phyloP scores from a whole-genome alignment of 805 yeast genomes.

The Blastobotrys mokoenaii region DNA sequence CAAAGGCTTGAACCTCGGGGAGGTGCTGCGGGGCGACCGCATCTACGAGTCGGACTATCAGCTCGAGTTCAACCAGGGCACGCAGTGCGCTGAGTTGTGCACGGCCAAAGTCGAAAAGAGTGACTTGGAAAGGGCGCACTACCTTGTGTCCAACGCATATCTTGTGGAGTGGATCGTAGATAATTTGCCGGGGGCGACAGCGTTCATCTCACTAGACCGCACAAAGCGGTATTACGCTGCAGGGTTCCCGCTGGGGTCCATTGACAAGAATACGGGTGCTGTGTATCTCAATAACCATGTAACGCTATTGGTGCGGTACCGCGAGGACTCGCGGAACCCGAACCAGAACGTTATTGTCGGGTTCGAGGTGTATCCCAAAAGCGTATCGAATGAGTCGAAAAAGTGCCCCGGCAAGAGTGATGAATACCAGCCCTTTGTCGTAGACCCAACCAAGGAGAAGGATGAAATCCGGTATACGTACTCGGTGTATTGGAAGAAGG shows the following conservation, averaged over 20 bases:
- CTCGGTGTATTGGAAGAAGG: conserved; percentile 85
- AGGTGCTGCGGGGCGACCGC: conserved; percentile 73
- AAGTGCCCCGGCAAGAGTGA: conserved; percentile 70
- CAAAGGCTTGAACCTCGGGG: conserved; percentile 62
- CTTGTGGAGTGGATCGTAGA: conserved; percentile 80
- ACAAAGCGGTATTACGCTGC: conserved; percentile 68
- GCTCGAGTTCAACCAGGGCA: conserved; percentile 56
- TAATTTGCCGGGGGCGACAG: conserved; percentile 81
- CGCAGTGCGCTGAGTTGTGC: conserved; percentile 59
- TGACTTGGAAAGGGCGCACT: conserved; percentile 46
- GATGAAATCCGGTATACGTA: conserved; percentile 56
- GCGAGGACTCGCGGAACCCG: conserved; percentile 32
- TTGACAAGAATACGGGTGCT: conserved; percentile 40
- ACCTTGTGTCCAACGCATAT: conserved; percentile 58
- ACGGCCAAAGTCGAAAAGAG: conserved; percentile 47
- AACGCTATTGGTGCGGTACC: conserved; percentile 70
- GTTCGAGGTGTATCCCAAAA: conserved; percentile 81
- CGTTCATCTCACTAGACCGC: conserved; percentile 53
- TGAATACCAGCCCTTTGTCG: conserved; percentile 47
- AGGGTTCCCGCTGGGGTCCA: conserved; percentile 79
- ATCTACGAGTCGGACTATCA: conserved; percentile 66
- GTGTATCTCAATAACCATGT: conserved; percentile 70
- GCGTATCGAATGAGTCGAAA: conserved; percentile 45
- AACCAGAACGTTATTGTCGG: conserved; percentile 54
- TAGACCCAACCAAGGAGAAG: conserved; percentile 29